phyloP scores from a whole-genome alignment of 73 alveolate species.

The Paramecium octaurelia region DNA sequence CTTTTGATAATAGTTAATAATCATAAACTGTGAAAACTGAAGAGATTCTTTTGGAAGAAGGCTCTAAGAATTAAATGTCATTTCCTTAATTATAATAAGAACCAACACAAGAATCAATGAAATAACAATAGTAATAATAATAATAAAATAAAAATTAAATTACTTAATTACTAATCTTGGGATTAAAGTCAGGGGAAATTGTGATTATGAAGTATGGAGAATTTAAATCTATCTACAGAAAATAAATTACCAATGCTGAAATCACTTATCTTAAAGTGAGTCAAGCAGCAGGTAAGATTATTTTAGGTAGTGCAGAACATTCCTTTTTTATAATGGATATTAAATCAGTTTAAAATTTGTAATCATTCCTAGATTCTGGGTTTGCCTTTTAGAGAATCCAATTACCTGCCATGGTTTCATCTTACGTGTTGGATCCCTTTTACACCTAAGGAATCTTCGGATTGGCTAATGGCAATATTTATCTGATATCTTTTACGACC shows the following conservation, averaged over 20 bases:
- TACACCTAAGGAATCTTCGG: slow-evolving; percentile 31
- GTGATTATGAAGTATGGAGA: slow-evolving; percentile 39
- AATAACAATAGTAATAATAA: neutral
- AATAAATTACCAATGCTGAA: slow-evolving; percentile 11
- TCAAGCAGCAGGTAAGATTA: neutral
- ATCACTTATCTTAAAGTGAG: slow-evolving; percentile 41
- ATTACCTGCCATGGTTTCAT: slow-evolving; percentile 25
- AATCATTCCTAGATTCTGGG: slow-evolving; percentile 24
- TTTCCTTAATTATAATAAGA: slow-evolving; percentile 1
- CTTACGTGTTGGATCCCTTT: slow-evolving; percentile 33
- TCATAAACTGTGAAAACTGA: slow-evolving; percentile 40
- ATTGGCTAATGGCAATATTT: slow-evolving; percentile 33
- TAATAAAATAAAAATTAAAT: neutral
- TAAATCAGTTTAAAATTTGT: neutral
- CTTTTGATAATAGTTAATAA: neutral
- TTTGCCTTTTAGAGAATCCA: slow-evolving; percentile 40
- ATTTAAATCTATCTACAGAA: slow-evolving; percentile 40
- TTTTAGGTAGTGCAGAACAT: slow-evolving; percentile 33
- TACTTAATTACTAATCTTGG: neutral
- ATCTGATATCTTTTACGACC: slow-evolving; percentile 16
- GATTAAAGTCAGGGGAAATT: slow-evolving; percentile 49
- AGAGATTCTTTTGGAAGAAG: neutral
- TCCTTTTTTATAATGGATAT: slow-evolving; percentile 34
- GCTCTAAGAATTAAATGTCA: neutral
- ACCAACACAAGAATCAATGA: neutral